Base-by-base conservation (phyloP, 371 early-diverging fungal genomes). In the Actinomortierella wolfii region DNA sequence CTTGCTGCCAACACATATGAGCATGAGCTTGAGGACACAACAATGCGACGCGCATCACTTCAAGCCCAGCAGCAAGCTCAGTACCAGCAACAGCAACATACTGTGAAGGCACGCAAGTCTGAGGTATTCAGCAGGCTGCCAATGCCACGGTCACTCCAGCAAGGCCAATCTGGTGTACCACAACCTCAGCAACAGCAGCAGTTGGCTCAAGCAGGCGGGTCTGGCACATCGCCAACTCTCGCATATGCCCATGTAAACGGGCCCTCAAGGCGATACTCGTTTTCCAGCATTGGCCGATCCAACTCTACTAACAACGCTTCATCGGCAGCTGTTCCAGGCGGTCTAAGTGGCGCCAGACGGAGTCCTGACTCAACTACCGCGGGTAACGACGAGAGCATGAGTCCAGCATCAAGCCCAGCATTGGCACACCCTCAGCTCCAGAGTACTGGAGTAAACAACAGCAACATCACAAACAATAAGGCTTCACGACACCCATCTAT, bases 81-180 rank as follows among this genome's bases (percentile, higher is more conserved):
- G 29, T 59, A 59, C 21, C 69, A 63, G 11, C 63, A 68, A 41
- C 63, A 58, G 13, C 52, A 55, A n/a, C 54, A 40, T n/a, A 20
- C 56, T 0, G 9, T 56, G 49, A 71, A 71, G 56, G 48, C 42
- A 6, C 51, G 58, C 2, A 65, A 70, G 43, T 26, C 65, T 0
- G 71, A 70, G 23, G 71, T 49, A 18, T 56, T 70, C 20, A 70
- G 71, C 40, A 60, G 71, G 9, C 46, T 70, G 9, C 71, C 71
- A 1, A 70, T 70, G 71, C 71, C 71, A 9, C 24, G 61, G 47
- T 18, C 21, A 40, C 56, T 56, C 40, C 66, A 58, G 29, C 34
- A 34, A 34, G 34, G 34, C 34, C 34, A 34, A 11, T 11, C 34
- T 4, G 34, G 34, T 34, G 34, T 11, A 34, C 11, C 34, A 34